These are phyloP conservation scores for Helenozyma baotianmanensis DNA, from an alignment of 805 yeast species.

Conservation along the genomic window DNA sequence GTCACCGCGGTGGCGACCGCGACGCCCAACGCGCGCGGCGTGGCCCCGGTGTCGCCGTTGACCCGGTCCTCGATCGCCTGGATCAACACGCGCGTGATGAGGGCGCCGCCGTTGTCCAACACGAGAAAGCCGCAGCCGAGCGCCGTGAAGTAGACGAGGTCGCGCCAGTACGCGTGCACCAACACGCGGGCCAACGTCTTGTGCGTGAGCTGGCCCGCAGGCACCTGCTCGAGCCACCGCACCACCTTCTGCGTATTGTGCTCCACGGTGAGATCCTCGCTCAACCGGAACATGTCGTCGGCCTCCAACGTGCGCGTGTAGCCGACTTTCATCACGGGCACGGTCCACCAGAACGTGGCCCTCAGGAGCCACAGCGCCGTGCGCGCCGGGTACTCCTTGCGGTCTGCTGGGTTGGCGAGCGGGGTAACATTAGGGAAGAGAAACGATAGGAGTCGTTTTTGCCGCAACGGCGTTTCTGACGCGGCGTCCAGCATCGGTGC, in stretches of 20 bases:
- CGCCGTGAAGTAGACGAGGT: neutral
- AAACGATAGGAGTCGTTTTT: conserved; percentile 31
- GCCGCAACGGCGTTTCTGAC: conserved; percentile 17
- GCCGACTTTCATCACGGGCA: conserved; percentile 16
- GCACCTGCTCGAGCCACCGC: neutral
- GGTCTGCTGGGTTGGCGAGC: conserved; percentile 47
- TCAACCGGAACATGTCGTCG: conserved; percentile 14
- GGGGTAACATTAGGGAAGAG: conserved; percentile 40
- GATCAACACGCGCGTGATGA: conserved; percentile 4
- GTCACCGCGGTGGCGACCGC: conserved; percentile 5
- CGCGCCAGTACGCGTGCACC: too few species aligned
- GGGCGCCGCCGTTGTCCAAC: conserved; percentile 1
- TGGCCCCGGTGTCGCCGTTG: too few species aligned
- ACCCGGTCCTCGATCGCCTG: neutral
- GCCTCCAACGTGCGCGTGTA: conserved; percentile 17
- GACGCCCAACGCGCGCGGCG: conserved; percentile 1
- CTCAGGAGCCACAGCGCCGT: conserved; percentile 22
- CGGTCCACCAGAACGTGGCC: conserved; percentile 10
- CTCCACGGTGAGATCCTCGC: conserved; percentile 10
- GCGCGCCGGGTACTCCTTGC: conserved; percentile 42
- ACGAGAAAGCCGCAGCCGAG: neutral
- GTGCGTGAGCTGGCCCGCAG: conserved; percentile 1
- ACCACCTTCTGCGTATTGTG: conserved; percentile 7
- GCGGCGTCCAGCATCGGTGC: neutral
- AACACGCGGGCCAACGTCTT: neutral